Percentiles rank a stretch among this genome's conserved stretches.
These are phyloP conservation scores for Wickerhamiella hasegawae DNA, from an alignment of 805 yeast species.

Conservation along the genomic window DNA sequence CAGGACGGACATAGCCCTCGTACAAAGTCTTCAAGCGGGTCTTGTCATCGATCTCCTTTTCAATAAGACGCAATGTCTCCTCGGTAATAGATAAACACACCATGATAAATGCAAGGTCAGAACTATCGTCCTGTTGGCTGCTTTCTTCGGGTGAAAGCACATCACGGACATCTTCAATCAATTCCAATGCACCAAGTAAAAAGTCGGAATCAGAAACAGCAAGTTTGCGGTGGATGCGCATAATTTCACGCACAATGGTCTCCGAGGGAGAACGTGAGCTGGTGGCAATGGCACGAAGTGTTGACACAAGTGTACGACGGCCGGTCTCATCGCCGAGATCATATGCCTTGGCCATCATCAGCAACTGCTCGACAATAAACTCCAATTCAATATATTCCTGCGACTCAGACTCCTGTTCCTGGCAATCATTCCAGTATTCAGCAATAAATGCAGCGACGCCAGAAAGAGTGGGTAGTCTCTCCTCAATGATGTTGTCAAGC, in stretches of 20 bases:
- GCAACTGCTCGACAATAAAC: conserved; percentile 50
- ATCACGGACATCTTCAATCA: conserved; percentile 72
- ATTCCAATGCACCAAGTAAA: conserved; percentile 68
- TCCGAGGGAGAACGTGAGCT: conserved; percentile 39
- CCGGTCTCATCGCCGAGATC: conserved; percentile 89
- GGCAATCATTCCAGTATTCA: conserved; percentile 32
- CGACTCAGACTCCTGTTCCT: conserved; percentile 18
- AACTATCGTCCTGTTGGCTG: conserved; percentile 2
- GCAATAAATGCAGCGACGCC: conserved; percentile 45
- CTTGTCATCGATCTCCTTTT: conserved; percentile 1
- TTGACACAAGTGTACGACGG: conserved; percentile 53
- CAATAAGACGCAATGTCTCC: conserved; percentile 3
- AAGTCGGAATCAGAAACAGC: conserved; percentile 76
- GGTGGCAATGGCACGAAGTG: conserved; percentile 31
- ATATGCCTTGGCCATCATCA: conserved; percentile 48
- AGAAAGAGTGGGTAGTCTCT: conserved; percentile 64
- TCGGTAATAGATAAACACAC: conserved; percentile 7
- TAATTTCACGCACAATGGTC: conserved; percentile 29
- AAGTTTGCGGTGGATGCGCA: conserved; percentile 49
- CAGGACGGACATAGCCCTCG: conserved; percentile 55
- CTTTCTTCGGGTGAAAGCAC: conserved; percentile 17
- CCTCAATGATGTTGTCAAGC: conserved; percentile 40
- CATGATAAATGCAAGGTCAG: neutral
- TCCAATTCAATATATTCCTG: conserved; percentile 44
- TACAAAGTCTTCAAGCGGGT: conserved; percentile 1